A percentile compares a stretch with the other conserved stretches of the same genome.
These are phyloP conservation scores for Arthroderma sp. DNA, from an alignment of 2,329 filamentous ascomycete genomes.

Conservation along the genomic window DNA sequence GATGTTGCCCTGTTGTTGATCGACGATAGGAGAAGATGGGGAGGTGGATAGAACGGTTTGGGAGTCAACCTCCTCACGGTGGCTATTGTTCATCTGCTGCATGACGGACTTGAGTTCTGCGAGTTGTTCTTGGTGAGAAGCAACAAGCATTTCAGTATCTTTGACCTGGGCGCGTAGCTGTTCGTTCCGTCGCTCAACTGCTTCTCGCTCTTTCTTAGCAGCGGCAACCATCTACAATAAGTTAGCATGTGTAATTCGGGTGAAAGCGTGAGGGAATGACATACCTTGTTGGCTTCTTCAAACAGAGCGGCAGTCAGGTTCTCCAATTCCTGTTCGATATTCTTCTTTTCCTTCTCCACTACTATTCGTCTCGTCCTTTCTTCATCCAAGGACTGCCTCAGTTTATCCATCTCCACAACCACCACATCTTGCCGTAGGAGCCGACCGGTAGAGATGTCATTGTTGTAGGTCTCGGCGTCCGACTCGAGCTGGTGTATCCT, in stretches of 20 bases:
- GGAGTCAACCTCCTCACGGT: conserved; percentile 55
- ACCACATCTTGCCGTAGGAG: conserved; percentile 61
- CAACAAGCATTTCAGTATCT: conserved; percentile 73
- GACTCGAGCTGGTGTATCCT: conserved; percentile 56
- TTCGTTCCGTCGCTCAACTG: conserved; percentile 70
- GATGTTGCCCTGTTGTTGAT: conserved; percentile 41
- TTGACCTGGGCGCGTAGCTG: conserved; percentile 72
- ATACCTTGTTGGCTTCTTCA: conserved; percentile 81
- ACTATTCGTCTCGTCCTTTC: conserved; percentile 53
- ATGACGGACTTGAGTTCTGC: conserved; percentile 83
- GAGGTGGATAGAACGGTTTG: conserved; percentile 54
- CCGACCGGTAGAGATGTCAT: conserved; percentile 56
- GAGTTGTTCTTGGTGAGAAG: conserved; percentile 85
- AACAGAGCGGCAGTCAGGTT: conserved; percentile 85
- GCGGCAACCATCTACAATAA: conserved; percentile 65
- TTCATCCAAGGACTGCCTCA: conserved; percentile 47
- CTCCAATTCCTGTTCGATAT: conserved; percentile 85
- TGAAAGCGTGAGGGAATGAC: conserved; percentile 6
- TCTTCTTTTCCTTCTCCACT: conserved; percentile 66
- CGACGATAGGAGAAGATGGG: conserved; percentile 65
- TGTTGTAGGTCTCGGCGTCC: conserved; percentile 56
- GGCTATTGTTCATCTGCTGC: conserved; percentile 64
- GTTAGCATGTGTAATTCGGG: conserved; percentile 10
- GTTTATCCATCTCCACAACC: conserved; percentile 55
- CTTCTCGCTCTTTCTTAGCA: conserved; percentile 73